Evolutionary conservation across 2,329 filamentous ascomycete genomes (phyloP).

Genomic region (Furcasterigmium furcatum): DNA sequence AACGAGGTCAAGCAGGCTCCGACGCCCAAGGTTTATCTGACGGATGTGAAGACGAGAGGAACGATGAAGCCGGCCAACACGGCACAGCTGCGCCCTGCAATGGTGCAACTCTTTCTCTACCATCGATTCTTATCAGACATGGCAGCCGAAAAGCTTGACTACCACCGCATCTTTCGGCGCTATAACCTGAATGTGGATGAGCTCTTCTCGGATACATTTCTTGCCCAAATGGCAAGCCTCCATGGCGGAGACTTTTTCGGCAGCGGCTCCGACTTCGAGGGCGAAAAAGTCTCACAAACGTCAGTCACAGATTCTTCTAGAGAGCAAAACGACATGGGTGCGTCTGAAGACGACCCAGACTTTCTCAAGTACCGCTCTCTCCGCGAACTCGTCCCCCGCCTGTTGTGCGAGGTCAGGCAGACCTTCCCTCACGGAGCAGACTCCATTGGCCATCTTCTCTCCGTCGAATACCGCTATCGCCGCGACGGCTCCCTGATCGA

Average conservation of each 20-base stretch:
- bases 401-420: slow-evolving; percentile 40
- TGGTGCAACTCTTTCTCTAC: slow-evolving; percentile 88
- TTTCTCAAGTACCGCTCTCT: slow-evolving; percentile 45
- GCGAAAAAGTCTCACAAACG: not conserved
- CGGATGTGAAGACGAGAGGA: slow-evolving; percentile 83
- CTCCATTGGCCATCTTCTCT: slow-evolving; percentile 47
- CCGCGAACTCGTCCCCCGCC: slow-evolving; percentile 40
- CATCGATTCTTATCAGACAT: slow-evolving; percentile 79
- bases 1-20: slow-evolving; percentile 11
- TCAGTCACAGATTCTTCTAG: not conserved
- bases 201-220: slow-evolving; percentile 74
- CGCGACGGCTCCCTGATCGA: slow-evolving; percentile 50
- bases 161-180: slow-evolving; percentile 63
- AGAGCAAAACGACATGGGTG: not conserved
- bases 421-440: slow-evolving; percentile 50
- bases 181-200: slow-evolving; percentile 66
- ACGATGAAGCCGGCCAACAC: slow-evolving; percentile 62
- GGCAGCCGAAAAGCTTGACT: slow-evolving; percentile 67
- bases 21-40: slow-evolving; percentile 60
- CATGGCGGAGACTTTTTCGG: slow-evolving; percentile 65
- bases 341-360: slow-evolving; percentile 17
- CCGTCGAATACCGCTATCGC: slow-evolving; percentile 52
- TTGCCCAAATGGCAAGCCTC: slow-evolving; percentile 68
- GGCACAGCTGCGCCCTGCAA: slow-evolving; percentile 70
- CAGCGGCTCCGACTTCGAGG: slow-evolving; percentile 15